Conservation (phyloP, 352 stramenopile species). For the Nothophytophthora sp. region DNA sequence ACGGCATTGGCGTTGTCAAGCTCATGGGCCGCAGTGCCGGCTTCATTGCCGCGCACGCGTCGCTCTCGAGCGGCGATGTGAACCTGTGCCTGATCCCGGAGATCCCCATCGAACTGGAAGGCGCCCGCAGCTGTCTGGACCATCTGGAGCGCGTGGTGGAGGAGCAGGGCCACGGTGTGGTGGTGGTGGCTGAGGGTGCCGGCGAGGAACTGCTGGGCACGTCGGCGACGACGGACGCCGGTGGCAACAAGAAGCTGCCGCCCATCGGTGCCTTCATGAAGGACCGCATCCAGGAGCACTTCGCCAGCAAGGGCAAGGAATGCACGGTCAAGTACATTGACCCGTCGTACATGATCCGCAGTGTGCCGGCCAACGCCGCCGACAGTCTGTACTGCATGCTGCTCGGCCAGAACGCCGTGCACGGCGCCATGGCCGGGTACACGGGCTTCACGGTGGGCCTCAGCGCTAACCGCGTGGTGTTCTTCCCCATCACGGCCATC, state of each 20-base stretch:
- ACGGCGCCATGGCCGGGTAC: conserved; percentile 98
- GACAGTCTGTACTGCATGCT: conserved; percentile 98
- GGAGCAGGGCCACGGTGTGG: conserved; percentile 96
- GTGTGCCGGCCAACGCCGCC: conserved; percentile 92
- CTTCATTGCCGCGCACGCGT: conserved; percentile 97
- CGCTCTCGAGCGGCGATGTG: conserved; percentile 96
- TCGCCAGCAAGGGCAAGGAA: conserved; percentile 86
- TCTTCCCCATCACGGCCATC: conserved; percentile 87
- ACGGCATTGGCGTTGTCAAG: conserved; percentile 99
- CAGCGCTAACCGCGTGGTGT: conserved; percentile 97
- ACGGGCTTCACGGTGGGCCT: conserved; percentile 97
- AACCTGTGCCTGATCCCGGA: conserved; percentile 98
- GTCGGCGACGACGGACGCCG: conserved; percentile 91
- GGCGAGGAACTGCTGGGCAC: conserved; percentile 95
- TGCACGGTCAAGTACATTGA: conserved; percentile 98
- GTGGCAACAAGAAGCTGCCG: conserved; percentile 95
- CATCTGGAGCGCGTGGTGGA: conserved; percentile 92
- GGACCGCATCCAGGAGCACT: conserved; percentile 93
- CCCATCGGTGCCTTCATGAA: conserved; percentile 98
- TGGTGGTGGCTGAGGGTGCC: conserved; percentile 97
- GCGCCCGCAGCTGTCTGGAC: conserved; percentile 88
- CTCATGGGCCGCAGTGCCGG: conserved; percentile 97
- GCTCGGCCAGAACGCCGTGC: conserved; percentile 97
- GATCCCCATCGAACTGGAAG: conserved; percentile 95
- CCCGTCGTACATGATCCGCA: conserved; percentile 97